phyloP scores from a whole-genome alignment of 345 rosid genomes.

The Tarenaya hassleriana region DNA sequence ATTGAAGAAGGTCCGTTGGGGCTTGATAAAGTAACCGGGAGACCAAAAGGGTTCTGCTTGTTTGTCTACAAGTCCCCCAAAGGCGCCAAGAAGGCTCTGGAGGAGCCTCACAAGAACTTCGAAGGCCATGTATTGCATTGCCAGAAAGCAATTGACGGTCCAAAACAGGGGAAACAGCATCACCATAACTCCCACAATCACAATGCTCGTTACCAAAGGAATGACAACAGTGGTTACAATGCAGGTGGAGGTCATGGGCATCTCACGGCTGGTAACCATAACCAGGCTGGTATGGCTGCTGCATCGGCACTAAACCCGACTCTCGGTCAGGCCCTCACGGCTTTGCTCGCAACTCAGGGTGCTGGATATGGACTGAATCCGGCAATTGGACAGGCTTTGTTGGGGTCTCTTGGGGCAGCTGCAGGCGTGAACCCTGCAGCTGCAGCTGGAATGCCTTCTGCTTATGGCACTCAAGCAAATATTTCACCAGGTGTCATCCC shows the following conservation, averaged over 20 bases:
- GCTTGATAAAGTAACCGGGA: conserved; percentile 69
- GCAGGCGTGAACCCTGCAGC: conserved; percentile 42
- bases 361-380: conserved; percentile 70
- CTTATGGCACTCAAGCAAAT: conserved; percentile 46
- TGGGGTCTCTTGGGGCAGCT: conserved; percentile 52
- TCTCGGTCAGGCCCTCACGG: conserved; percentile 84
- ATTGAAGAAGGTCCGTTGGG: conserved; percentile 79
- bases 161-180: conserved; percentile 49
- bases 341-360: conserved; percentile 70
- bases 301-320: conserved; percentile 64
- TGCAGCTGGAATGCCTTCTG: conserved; percentile 46
- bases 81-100: conserved; percentile 58
- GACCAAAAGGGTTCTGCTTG: conserved; percentile 64
- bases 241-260: conserved; percentile 46
- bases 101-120: conserved; percentile 68
- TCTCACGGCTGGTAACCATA: conserved; percentile 65
- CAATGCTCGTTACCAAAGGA: conserved; percentile 43
- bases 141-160: conserved; percentile 74
- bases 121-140: conserved; percentile 64
- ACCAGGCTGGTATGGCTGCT: conserved; percentile 42
- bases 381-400: conserved; percentile 40
- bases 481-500: conserved; percentile 33
- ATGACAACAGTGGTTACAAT: conserved; percentile 34
- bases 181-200: conserved; percentile 34
- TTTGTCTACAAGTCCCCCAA: conserved; percentile 64